phyloP scores from a whole-genome alignment of 1,139 yeast species.

The Nakaseomyces sp. region DNA sequence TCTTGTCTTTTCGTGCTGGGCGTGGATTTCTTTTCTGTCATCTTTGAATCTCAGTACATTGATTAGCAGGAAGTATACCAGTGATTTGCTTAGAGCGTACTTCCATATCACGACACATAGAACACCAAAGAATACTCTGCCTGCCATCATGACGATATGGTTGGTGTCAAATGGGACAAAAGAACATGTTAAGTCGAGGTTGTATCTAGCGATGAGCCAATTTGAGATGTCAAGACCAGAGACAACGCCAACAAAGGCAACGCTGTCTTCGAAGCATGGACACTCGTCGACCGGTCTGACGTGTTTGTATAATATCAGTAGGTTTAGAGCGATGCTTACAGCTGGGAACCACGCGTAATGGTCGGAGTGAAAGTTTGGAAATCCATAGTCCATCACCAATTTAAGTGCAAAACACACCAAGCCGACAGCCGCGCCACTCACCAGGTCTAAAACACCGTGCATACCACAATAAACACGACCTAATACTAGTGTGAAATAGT shows the following conservation, averaged over 20 bases:
- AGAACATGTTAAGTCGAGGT: slow-evolving; percentile 9
- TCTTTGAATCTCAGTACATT: slow-evolving; percentile 17
- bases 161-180: not conserved
- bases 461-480: slow-evolving; percentile 93
- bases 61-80: slow-evolving; percentile 17
- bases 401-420: slow-evolving; percentile 39
- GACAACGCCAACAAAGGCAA: slow-evolving; percentile 85
- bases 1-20: slow-evolving; percentile 7
- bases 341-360: slow-evolving; percentile 34
- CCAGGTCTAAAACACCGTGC: slow-evolving; percentile 85
- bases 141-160: not conserved
- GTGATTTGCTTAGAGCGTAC: slow-evolving; percentile 19
- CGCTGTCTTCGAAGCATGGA: slow-evolving; percentile 94
- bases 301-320: slow-evolving; percentile 53
- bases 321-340: slow-evolving; percentile 35
- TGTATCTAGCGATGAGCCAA: slow-evolving; percentile 17
- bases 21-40: slow-evolving; percentile 15
- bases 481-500: slow-evolving; percentile 56
- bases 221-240: slow-evolving; percentile 44
- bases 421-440: slow-evolving; percentile 62
- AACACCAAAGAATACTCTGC: slow-evolving; percentile 24
- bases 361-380: slow-evolving; percentile 15
- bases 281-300: slow-evolving; percentile 87
- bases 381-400: slow-evolving; percentile 15
- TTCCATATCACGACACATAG: slow-evolving; percentile 26